Base-by-base conservation (phyloP, 331 rosid species). In the Cydonia oblonga region DNA sequence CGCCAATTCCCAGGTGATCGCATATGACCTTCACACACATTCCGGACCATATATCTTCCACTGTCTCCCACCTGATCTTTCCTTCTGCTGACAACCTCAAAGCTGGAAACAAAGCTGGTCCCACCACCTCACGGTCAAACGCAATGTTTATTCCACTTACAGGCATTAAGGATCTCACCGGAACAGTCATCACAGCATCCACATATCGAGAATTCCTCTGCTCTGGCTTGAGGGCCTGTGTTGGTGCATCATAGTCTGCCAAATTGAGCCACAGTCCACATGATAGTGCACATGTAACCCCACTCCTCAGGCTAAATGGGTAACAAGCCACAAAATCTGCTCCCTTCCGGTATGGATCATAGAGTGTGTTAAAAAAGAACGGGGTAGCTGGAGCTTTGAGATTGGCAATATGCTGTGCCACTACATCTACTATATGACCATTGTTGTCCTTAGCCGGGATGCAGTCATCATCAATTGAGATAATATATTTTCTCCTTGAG, bases 311-410 rank as follows among this genome's bases (percentile, higher is more conserved):
- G 79, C 98, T 95, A 73, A 95, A 95, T 16, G 98, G 98, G 86
- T 95, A 95, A 8, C 98, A 97, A 4, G 96, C 97, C 57, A 95
- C 98, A 33, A 95, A 95, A 68, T 95, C 98, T 0, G 96, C 96
- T 65, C 98, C 98, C 78, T 91, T 81, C 46, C 90, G 80, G 70
- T 73, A 95, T 28, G 98, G 98, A 82, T 95, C 98, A 75, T 95
- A 95, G 1, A 95, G 91, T 7, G 98, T 95, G 80, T 91, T 95
- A 68, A 95, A 95, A 81, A 95, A 95, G 88, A 95, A 95, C 25
- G 98, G 98, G 16, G 98, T 95, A 10, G 98, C 98, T 23, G 98
- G 98, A 64, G 92, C 88, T 79, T 75, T 74, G 66, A 95, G 96
- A 87, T 95, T 95, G 52, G 80, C 59, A 18, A 88, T 63, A 76